A percentile compares a stretch with the other conserved stretches of the same genome.
phyloP scores from a whole-genome alignment of 495 filamentous ascomycete species.

The Ascobolus immersus region DNA sequence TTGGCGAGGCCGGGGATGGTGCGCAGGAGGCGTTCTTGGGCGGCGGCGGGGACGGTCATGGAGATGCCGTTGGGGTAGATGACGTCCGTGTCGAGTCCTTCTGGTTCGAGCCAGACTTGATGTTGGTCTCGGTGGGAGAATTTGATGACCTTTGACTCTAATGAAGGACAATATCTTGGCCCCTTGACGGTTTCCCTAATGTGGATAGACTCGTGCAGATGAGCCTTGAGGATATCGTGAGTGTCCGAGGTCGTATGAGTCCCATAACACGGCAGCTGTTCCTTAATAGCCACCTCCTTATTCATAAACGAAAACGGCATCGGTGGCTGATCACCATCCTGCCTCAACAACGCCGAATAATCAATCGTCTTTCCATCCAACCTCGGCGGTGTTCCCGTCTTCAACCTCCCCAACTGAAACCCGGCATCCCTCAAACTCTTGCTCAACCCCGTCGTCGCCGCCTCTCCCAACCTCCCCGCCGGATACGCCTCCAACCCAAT shows the following conservation, averaged over 20 bases:
- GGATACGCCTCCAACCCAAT: constrained; percentile 68
- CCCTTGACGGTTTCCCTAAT: constrained; percentile 89
- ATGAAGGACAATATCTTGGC: constrained; percentile 79
- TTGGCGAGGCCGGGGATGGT: constrained; percentile 73
- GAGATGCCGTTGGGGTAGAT: constrained; percentile 94
- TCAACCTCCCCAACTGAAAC: constrained; percentile 71
- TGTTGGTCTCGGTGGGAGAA: constrained; percentile 57
- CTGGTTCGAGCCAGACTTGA: constrained; percentile 87
- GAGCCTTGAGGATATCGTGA: constrained; percentile 63
- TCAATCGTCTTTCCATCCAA: constrained; percentile 64
- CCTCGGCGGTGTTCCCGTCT: constrained; percentile 85
- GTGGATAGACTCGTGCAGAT: constrained; percentile 80
- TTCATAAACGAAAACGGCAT: constrained; percentile 83
- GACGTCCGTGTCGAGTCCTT: constrained; percentile 73
- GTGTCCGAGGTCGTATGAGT: constrained; percentile 63
- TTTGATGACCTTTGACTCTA: constrained; percentile 82
- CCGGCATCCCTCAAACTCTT: constrained; percentile 75
- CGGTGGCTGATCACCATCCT: constrained; percentile 64
- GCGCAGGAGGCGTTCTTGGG: constrained; percentile 57
- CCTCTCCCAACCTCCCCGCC: constrained; percentile 79
- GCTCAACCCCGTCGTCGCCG: constrained; percentile 77
- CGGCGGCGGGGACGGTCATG: constrained; percentile 77
- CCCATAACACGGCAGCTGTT: constrained; percentile 59
- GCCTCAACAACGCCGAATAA: constrained; percentile 41
- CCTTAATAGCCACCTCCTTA: constrained; percentile 39